Conservation (phyloP, 768 basidiomycete genomes). For the Dioszegia hungarica region DNA sequence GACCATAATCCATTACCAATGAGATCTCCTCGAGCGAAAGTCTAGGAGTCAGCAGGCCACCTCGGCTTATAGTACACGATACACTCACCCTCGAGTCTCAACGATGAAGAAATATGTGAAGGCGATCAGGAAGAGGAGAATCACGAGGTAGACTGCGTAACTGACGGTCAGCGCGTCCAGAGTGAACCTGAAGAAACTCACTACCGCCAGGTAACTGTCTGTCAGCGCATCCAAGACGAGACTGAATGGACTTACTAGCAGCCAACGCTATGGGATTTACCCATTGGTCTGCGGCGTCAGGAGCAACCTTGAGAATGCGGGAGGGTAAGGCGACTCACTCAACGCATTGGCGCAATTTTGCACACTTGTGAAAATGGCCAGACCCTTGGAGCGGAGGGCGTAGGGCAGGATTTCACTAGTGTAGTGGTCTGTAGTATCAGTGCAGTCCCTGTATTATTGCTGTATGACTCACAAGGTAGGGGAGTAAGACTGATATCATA, state of each 20-base stretch:
- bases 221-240: too few species aligned
- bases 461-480: slow-evolving; percentile 1
- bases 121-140: slow-evolving; percentile 11
- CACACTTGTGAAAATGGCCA: slow-evolving; percentile 55
- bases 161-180: not conserved
- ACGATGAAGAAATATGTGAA: slow-evolving; percentile 19
- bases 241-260: too few species aligned
- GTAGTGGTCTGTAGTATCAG: slow-evolving; percentile 7
- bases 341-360: slow-evolving; percentile 10
- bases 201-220: slow-evolving; percentile 25
- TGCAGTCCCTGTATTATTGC: not conserved
- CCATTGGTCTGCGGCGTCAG: slow-evolving; percentile 6
- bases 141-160: slow-evolving; percentile 17
- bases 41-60: too few species aligned
- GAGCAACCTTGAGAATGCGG: not conserved
- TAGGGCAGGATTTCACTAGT: slow-evolving; percentile 54
- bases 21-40: slow-evolving; percentile 12
- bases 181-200: not conserved
- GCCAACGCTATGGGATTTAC: slow-evolving; percentile 21
- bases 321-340: not conserved
- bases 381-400: slow-evolving; percentile 75
- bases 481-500: slow-evolving; percentile 19
- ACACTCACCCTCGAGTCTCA: slow-evolving; percentile 15
- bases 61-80: too few species aligned
- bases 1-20: slow-evolving; percentile 8